Conservation (phyloP, 768 basidiomycete genomes). For the Lentinula raphanica region DNA sequence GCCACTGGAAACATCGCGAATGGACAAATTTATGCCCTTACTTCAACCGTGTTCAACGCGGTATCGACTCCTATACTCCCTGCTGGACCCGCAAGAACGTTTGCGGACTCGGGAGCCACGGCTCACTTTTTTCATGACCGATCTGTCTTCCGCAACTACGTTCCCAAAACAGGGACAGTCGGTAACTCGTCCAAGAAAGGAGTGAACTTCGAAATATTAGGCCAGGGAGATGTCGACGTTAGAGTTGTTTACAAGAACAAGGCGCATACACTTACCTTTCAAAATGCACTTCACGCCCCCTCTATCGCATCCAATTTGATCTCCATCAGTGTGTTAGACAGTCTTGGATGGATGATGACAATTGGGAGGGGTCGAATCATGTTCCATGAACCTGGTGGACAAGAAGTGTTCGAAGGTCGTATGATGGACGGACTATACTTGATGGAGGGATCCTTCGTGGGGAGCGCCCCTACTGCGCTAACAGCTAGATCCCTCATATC, state of each 20-base stretch:
- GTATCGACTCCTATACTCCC: too few species aligned
- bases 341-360: not conserved
- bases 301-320: constrained; percentile 10
- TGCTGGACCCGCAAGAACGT: too few species aligned
- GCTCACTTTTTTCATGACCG: too few species aligned
- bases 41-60: not conserved
- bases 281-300: constrained; percentile 11
- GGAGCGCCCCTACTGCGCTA: not conserved
- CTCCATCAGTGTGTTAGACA: constrained; percentile 5
- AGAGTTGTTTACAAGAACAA: not conserved
- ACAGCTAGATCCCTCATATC: not conserved
- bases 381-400: not conserved
- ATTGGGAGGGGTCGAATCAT: not conserved
- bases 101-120: not conserved
- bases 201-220: constrained; percentile 1
- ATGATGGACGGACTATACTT: not conserved
- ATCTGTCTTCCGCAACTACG: too few species aligned
- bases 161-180: constrained; percentile 9
- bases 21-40: not conserved
- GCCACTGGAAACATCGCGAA: too few species aligned
- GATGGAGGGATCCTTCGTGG: not conserved
- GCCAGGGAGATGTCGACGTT: constrained; percentile 6
- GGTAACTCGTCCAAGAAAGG: not conserved
- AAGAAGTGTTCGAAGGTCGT: not conserved
- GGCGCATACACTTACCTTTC: not conserved